These are phyloP conservation scores for Apophysomyces variabilis DNA, from an alignment of 371 early-diverging fungal species.

Conservation along the genomic window DNA sequence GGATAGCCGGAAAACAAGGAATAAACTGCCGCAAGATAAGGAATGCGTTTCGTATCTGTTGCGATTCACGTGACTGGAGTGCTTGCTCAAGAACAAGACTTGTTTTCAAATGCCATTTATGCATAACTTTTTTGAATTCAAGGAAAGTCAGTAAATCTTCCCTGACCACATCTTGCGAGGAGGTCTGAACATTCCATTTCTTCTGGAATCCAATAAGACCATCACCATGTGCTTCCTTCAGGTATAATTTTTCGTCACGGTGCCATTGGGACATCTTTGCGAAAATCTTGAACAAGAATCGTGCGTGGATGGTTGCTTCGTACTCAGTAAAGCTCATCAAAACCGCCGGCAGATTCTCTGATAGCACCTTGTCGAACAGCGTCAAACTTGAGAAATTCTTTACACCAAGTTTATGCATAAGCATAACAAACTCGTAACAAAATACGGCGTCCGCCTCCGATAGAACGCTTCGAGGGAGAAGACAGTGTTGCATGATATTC, in stretches of 20 bases:
- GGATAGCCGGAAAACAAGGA: constrained; percentile 66
- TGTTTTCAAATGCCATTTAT: constrained; percentile 80
- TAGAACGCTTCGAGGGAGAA: constrained; percentile 76
- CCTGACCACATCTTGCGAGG: constrained; percentile 50
- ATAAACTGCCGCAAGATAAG: constrained; percentile 69
- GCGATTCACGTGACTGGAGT: constrained; percentile 67
- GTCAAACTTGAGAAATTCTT: constrained; percentile 80
- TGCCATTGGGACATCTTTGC: constrained; percentile 68
- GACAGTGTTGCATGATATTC: constrained; percentile 77
- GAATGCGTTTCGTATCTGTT: constrained; percentile 77
- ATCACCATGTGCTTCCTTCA: constrained; percentile 60
- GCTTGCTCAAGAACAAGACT: constrained; percentile 50
- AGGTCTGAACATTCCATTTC: constrained; percentile 58
- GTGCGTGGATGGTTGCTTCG: constrained; percentile 76
- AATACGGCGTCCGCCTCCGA: constrained; percentile 85
- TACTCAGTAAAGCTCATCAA: constrained; percentile 74
- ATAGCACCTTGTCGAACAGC: constrained; percentile 73
- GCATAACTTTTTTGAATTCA: constrained; percentile 74
- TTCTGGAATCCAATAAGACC: constrained; percentile 78
- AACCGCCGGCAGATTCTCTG: constrained; percentile 44
- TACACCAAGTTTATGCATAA: constrained; percentile 79
- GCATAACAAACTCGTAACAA: constrained; percentile 80
- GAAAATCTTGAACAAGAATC: constrained; percentile 68
- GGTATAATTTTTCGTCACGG: constrained; percentile 55
- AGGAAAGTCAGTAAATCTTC: constrained; percentile 62